A percentile compares a stretch with the other conserved stretches of the same genome.
These are phyloP conservation scores for Ophiostoma novo-ulmi DNA, from an alignment of 2,329 filamentous ascomycete species.

Conservation along the genomic window DNA sequence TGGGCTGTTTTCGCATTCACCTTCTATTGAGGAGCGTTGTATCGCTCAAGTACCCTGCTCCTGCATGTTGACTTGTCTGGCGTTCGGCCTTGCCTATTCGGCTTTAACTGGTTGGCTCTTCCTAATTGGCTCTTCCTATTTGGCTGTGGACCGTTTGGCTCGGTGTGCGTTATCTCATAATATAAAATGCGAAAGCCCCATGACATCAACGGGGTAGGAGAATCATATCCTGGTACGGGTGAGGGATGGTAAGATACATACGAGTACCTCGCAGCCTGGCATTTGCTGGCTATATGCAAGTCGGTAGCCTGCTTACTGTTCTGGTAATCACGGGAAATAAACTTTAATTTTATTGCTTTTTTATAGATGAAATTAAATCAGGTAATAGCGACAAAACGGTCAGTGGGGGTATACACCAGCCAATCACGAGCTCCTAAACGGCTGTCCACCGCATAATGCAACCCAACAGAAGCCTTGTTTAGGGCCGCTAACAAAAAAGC, in stretches of 20 bases:
- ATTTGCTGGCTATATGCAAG: neutral
- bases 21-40: conserved; percentile 7
- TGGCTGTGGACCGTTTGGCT: too few relatives aligned
- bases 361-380: too few relatives aligned
- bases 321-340: neutral
- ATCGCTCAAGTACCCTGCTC: conserved; percentile 6
- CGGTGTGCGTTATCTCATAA: too few relatives aligned
- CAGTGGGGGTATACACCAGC: neutral
- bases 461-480: conserved; percentile 4
- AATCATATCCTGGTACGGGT: neutral
- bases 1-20: conserved; percentile 6
- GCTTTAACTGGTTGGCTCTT: too few relatives aligned
- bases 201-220: neutral
- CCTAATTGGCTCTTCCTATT: too few relatives aligned
- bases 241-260: too few relatives aligned
- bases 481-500: neutral
- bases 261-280: neutral
- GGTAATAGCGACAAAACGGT: neutral
- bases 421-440: neutral
- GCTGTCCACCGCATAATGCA: neutral
- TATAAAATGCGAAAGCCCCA: neutral
- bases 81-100: too few relatives aligned
- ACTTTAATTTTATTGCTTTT: neutral
- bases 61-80: neutral
- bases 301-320: neutral